Conservation (phyloP, 306 rosid genomes). For the Chamaecrista fasciculata region DNA sequence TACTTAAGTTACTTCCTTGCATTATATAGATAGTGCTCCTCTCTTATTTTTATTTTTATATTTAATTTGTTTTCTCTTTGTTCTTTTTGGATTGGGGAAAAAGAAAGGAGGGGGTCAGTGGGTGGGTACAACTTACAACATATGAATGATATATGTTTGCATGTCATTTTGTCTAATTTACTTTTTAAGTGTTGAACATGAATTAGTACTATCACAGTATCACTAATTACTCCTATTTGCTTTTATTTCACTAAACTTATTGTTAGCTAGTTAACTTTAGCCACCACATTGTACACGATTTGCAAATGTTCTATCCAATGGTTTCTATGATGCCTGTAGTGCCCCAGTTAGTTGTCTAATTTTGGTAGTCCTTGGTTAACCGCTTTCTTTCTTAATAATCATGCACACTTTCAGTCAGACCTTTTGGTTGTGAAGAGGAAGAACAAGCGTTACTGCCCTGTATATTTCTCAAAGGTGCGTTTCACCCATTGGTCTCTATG, state of each 20-base stretch:
- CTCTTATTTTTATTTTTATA: no score
- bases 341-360: not conserved
- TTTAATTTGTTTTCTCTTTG: not conserved
- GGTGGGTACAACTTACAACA: not conserved
- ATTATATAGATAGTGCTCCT: not conserved
- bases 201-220: constrained; percentile 3
- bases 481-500: constrained; percentile 24
- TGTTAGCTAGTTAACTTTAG: constrained; percentile 7
- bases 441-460: constrained; percentile 91
- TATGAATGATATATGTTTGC: not conserved
- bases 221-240: not conserved
- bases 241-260: constrained; percentile 12
- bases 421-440: constrained; percentile 86
- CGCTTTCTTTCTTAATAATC: constrained; percentile 16
- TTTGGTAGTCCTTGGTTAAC: not conserved
- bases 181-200: constrained; percentile 7
- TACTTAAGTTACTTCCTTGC: not conserved
- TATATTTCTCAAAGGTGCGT: constrained; percentile 86
- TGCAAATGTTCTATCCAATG: not conserved
- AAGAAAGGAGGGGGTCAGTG: not conserved
- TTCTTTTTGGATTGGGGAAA: constrained; percentile 8
- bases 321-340: not conserved
- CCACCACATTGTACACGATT: not conserved
- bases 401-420: constrained; percentile 65
- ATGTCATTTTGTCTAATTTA: not conserved